These are phyloP conservation scores for Suillus tomentosus DNA, from an alignment of 768 basidiomycete genomes.

Conservation along the genomic window DNA sequence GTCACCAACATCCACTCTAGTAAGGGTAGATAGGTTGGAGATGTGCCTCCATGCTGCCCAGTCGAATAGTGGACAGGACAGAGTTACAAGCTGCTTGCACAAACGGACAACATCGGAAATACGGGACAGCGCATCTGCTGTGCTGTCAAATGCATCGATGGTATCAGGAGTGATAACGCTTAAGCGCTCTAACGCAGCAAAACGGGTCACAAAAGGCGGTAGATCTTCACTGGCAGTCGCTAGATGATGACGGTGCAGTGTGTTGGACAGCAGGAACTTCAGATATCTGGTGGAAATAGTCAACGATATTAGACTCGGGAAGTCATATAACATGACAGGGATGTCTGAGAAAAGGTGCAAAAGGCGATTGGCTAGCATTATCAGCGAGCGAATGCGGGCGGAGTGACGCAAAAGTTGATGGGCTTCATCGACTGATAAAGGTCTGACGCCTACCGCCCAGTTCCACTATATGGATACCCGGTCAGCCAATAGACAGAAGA, in stretches of 20 bases:
- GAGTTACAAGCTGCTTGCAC: background rate
- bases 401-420: background rate
- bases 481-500: background rate
- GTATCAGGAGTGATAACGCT: background rate
- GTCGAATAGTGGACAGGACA: background rate
- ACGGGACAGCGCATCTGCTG: background rate
- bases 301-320: background rate
- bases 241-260: background rate
- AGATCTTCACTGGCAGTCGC: too few species aligned
- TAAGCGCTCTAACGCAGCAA: background rate
- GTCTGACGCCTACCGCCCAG: background rate
- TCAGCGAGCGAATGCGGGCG: background rate
- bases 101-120: background rate
- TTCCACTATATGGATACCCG: background rate
- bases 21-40: background rate
- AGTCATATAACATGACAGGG: background rate
- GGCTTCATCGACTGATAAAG: background rate
- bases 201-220: background rate
- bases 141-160: background rate
- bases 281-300: background rate
- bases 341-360: background rate
- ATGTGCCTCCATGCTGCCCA: background rate
- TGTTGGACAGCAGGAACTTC: background rate
- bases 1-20: background rate
- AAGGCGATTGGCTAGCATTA: background rate